These are phyloP conservation scores for Cynara cardunculus DNA, from an alignment of 129 eudicot species.

Conservation along the genomic window DNA sequence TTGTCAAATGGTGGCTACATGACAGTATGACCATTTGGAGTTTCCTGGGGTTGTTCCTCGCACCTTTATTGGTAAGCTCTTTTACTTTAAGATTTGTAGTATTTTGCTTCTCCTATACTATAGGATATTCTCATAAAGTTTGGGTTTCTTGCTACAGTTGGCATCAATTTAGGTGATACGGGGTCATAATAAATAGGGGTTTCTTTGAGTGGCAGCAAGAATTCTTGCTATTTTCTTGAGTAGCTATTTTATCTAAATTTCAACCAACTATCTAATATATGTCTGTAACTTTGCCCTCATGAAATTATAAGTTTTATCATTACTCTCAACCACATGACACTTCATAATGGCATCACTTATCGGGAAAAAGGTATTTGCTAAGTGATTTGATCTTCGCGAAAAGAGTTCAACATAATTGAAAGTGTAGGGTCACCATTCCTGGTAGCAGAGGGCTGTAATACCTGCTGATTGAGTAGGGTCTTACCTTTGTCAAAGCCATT, in stretches of 20 bases:
- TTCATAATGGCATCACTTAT: not conserved
- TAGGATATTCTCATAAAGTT: not conserved
- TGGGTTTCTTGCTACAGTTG: not conserved
- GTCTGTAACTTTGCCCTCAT: not conserved
- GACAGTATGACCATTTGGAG: slow-evolving; percentile 94
- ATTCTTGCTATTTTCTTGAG: not conserved
- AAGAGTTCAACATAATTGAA: not conserved
- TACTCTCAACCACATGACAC: not conserved
- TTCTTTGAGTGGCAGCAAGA: not conserved
- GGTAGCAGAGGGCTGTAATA: not conserved
- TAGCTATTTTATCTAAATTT: not conserved
- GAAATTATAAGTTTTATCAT: not conserved
- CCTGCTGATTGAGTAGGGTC: no score
- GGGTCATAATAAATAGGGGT: not conserved
- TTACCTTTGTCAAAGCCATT: not conserved
- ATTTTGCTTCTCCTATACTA: not conserved
- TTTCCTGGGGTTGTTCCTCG: slow-evolving; percentile 99
- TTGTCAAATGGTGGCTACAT: slow-evolving; percentile 10
- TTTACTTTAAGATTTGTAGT: not conserved
- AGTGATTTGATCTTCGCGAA: not conserved
- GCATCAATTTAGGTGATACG: not conserved
- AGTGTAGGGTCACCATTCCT: not conserved
- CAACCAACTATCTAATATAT: not conserved
- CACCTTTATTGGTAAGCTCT: slow-evolving; percentile 70
- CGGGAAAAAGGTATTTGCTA: not conserved